These are phyloP conservation scores for Talaromyces sp. DNA, from an alignment of 2,329 filamentous ascomycete genomes.

Conservation along the genomic window DNA sequence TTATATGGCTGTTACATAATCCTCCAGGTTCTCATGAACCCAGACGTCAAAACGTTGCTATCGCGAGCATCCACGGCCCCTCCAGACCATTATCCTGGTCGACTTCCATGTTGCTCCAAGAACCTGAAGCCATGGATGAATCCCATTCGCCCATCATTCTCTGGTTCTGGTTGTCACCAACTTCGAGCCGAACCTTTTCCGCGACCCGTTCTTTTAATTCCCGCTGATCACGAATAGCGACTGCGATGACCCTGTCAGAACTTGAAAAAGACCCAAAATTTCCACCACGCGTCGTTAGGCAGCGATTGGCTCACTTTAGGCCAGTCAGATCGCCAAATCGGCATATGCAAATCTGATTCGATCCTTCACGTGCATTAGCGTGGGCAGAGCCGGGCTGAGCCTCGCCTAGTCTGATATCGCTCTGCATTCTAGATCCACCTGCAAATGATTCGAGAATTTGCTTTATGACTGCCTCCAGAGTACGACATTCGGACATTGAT, in stretches of 20 bases:
- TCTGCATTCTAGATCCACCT: conserved; percentile 4
- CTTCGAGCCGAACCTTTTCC: conserved; percentile 20
- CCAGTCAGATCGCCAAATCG: conserved; percentile 19
- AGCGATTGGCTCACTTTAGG: conserved; percentile 10
- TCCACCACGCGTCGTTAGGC: not conserved
- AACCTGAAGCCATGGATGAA: not conserved
- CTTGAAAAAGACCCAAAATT: not conserved
- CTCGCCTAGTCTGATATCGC: conserved; percentile 7
- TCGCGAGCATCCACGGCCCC: not conserved
- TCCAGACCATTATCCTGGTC: not conserved
- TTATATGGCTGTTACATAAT: not conserved
- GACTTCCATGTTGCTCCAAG: not conserved
- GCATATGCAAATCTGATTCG: conserved; percentile 19
- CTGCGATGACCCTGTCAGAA: not conserved
- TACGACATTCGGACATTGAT: not conserved
- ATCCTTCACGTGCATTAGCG: conserved; percentile 20
- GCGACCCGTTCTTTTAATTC: conserved; percentile 12
- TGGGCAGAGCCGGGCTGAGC: conserved; percentile 19
- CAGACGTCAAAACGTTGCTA: not conserved
- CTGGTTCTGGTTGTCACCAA: conserved; percentile 13
- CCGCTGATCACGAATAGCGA: conserved; percentile 1
- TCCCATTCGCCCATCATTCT: conserved; percentile 5
- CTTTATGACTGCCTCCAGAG: not conserved
- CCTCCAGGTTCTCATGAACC: not conserved
- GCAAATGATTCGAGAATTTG: conserved; percentile 8